Evolutionary conservation across 768 basidiomycete species (phyloP).

Genomic region (Phlegmacium glaucopus): DNA sequence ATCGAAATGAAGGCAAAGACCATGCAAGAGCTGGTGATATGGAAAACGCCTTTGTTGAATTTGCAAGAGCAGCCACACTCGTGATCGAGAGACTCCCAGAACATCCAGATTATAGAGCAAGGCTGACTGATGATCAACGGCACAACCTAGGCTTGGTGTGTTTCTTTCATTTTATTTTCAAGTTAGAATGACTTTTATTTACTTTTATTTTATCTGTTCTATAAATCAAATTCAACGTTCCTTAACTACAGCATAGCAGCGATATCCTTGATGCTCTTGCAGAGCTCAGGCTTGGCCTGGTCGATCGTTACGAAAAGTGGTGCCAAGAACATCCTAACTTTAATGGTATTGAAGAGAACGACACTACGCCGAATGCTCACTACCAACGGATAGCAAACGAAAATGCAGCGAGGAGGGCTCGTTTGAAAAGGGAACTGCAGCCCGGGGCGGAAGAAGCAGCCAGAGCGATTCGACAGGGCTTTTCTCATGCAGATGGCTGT

Average conservation of each 20-base stretch:
- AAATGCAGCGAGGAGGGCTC: constrained; percentile 10
- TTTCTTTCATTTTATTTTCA: constrained; percentile 14
- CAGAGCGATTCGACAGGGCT: constrained; percentile 25
- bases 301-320: constrained; percentile 66
- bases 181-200: background rate
- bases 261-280: constrained; percentile 67
- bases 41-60: constrained; percentile 69
- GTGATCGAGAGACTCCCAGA: constrained; percentile 76
- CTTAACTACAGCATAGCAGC: constrained; percentile 58
- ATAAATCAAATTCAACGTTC: background rate
- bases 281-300: constrained; percentile 59
- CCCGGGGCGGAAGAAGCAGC: constrained; percentile 20
- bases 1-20: constrained; percentile 52
- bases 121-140: constrained; percentile 56
- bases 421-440: constrained; percentile 9
- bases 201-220: background rate
- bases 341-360: constrained; percentile 27
- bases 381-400: constrained; percentile 20
- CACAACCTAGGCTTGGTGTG: constrained; percentile 69
- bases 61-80: constrained; percentile 71
- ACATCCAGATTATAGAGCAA: constrained; percentile 60
- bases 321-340: constrained; percentile 37
- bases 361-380: constrained; percentile 23
- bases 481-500: no score
- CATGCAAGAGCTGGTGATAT: constrained; percentile 49